Conservation (phyloP, 495 filamentous ascomycete genomes). For the Aspergillus diversus region DNA sequence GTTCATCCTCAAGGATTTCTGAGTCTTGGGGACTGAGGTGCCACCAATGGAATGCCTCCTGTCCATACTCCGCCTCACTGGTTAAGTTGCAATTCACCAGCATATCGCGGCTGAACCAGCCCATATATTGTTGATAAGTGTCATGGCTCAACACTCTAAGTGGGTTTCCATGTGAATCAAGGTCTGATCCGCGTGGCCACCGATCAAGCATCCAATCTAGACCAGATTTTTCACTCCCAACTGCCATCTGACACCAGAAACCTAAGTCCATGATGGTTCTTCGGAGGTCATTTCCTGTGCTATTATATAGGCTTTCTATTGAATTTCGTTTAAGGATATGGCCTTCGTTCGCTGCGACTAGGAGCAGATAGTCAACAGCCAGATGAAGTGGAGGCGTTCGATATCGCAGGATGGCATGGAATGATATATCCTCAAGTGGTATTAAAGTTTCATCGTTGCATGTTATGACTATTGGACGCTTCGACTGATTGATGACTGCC, state of each 20-base stretch:
- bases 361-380: slow-evolving; percentile 76
- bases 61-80: slow-evolving; percentile 35
- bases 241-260: slow-evolving; percentile 95
- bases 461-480: slow-evolving; percentile 90
- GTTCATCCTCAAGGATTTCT: slow-evolving; percentile 29
- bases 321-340: slow-evolving; percentile 74
- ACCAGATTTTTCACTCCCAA: slow-evolving; percentile 86
- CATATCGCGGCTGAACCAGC: slow-evolving; percentile 67
- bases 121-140: slow-evolving; percentile 80
- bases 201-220: slow-evolving; percentile 84
- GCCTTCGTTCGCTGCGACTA: slow-evolving; percentile 88
- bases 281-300: slow-evolving; percentile 71
- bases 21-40: slow-evolving; percentile 42
- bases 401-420: slow-evolving; percentile 90
- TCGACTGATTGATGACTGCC: slow-evolving; percentile 77
- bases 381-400: slow-evolving; percentile 67
- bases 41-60: slow-evolving; percentile 45
- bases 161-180: slow-evolving; percentile 64
- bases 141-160: slow-evolving; percentile 82
- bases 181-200: slow-evolving; percentile 70
- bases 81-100: slow-evolving; percentile 28
- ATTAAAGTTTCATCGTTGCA: slow-evolving; percentile 86
- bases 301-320: slow-evolving; percentile 68
- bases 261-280: slow-evolving; percentile 84
- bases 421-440: slow-evolving; percentile 66